phyloP scores from a whole-genome alignment of 805 yeast genomes.

The Huiozyma naganishii region DNA sequence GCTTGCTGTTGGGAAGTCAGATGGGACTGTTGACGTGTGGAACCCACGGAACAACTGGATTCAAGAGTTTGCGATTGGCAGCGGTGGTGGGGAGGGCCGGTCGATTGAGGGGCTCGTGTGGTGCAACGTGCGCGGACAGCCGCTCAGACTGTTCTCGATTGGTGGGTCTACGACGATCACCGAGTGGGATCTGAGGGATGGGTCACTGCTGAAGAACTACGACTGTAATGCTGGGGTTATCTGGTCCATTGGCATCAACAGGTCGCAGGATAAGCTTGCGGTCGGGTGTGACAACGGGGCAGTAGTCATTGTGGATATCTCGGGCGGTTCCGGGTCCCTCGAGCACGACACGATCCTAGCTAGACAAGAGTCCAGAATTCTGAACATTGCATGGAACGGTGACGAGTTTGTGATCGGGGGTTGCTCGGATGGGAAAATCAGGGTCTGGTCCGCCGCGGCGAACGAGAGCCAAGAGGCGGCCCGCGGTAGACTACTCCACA shows the following conservation, averaged over 20 bases:
- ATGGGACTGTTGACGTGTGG: constrained; percentile 96
- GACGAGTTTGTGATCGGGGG: constrained; percentile 72
- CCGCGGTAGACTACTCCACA: constrained; percentile 61
- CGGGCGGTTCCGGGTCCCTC: constrained; percentile 75
- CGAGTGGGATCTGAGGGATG: constrained; percentile 80
- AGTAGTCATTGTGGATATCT: constrained; percentile 71
- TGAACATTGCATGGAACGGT: constrained; percentile 67
- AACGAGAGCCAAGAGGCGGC: constrained; percentile 7
- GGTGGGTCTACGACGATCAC: constrained; percentile 89
- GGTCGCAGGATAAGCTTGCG: constrained; percentile 53
- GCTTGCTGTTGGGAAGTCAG: constrained; percentile 83
- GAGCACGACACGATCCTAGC: constrained; percentile 70
- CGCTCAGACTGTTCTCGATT: constrained; percentile 72
- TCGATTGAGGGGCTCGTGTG: constrained; percentile 86
- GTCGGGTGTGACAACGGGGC: constrained; percentile 95
- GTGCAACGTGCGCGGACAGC: constrained; percentile 42
- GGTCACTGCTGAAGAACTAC: constrained; percentile 60
- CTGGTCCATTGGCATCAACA: constrained; percentile 74
- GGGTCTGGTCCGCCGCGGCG: constrained; percentile 55
- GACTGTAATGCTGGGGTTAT: constrained; percentile 90
- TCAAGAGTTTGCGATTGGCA: constrained; percentile 62
- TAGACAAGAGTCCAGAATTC: constrained; percentile 73
- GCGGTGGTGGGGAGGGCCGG: constrained; percentile 75
- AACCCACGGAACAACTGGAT: constrained; percentile 76
- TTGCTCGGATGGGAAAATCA: constrained; percentile 86